Evolutionary conservation across 768 basidiomycete genomes (phyloP), one percentile per base, ranked within the genome.

Genomic region (Krasilnikovozyma curviuscula): DNA sequence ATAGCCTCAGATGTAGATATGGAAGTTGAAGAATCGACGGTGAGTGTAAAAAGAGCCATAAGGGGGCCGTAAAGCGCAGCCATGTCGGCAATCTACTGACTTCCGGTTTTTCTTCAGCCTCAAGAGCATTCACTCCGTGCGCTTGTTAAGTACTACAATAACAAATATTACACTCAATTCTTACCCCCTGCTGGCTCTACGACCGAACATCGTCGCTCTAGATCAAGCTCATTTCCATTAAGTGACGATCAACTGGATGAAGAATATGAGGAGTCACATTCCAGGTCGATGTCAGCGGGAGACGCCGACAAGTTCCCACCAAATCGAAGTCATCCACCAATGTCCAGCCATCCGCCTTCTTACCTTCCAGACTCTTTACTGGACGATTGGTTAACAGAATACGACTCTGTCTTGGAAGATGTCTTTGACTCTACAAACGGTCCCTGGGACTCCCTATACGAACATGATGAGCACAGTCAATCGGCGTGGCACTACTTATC

Each of bases 281-380:
- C 9, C 48, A 54, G n/a, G 30, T 44, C 32, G 24, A 53, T 5
- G 44, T 44, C 23, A 50, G 83, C 0, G 82, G 38, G 23, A 7
- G 88, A 88, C 54, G 76, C 77, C 7, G 93, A 97, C 55, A 84
- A 93, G 12, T 97, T 98, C 70, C 93, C 93, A 23, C 93, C 93
- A 1, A 71, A 79, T 24, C 83, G 86, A 28, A 81, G 83, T 34
- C 81, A 82, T 57, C 80, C 81, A 1, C 78, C 81, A 0, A 81
- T 84, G 61, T 76, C 81, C 10, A 77, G 76, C 13, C 78, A 4
- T 46, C 52, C 24, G 32, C 56, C 24, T 40, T 40, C 5, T 37
- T 56, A 31, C 54, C 29, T 33, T 37, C 34, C 44, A 44, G 91
- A 97, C 62, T 83, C 86, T 56, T 55, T 65, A 46, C 81, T 84